These are phyloP conservation scores for Diaporthe aspalathi DNA, from an alignment of 2,329 filamentous ascomycete species.

Conservation along the genomic window DNA sequence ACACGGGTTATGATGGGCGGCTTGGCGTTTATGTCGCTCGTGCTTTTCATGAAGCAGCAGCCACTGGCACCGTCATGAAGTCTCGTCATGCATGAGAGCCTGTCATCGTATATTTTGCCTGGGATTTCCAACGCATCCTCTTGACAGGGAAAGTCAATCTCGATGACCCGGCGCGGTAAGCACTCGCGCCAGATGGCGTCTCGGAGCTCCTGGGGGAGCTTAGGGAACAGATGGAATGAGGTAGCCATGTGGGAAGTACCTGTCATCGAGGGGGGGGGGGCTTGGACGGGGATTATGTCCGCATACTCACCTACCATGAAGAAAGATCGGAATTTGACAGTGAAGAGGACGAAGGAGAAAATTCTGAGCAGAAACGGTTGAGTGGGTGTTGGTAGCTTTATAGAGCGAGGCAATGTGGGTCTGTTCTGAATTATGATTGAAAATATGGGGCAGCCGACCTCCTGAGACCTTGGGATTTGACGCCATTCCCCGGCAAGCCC, in stretches of 20 bases:
- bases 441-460: background rate
- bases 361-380: background rate
- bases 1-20: slow-evolving; percentile 17
- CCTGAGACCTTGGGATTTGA: background rate
- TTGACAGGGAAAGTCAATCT: background rate
- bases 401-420: background rate
- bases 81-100: too few relatives aligned
- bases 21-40: background rate
- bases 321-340: background rate
- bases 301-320: too few relatives aligned
- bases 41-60: background rate
- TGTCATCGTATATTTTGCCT: too few relatives aligned
- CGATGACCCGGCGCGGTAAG: background rate
- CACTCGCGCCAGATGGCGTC: slow-evolving; percentile 21
- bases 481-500: background rate
- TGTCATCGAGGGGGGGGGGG: too few relatives aligned
- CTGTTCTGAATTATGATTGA: background rate
- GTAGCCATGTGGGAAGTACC: slow-evolving; percentile 14
- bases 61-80: too few relatives aligned
- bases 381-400: background rate
- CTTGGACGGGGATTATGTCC: too few relatives aligned
- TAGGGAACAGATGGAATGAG: background rate
- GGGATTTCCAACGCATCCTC: background rate
- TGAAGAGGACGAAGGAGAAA: background rate
- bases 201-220: slow-evolving; percentile 10